Evolutionary conservation across 208 protist genomes (phyloP).

Genomic region (Trypanosoma lewisi): DNA sequence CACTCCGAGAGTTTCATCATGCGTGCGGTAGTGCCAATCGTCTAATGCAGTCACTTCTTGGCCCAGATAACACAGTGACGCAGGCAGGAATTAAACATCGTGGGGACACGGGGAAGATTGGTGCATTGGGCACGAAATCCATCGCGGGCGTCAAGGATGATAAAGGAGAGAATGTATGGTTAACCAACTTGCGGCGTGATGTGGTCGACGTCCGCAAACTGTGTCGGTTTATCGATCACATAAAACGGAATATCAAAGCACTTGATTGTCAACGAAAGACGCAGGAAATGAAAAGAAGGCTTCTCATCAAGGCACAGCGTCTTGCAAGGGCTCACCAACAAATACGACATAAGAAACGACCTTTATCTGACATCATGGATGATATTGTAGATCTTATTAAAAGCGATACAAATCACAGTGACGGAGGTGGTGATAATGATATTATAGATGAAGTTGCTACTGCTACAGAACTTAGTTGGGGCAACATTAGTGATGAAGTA

Average conservation of each 20-base stretch:
- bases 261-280: constrained; percentile 55
- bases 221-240: constrained; percentile 49
- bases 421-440: constrained; percentile 14
- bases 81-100: not conserved
- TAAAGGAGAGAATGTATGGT: constrained; percentile 9
- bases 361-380: constrained; percentile 44
- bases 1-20: constrained; percentile 38
- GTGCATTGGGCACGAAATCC: not conserved
- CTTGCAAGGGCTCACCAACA: constrained; percentile 38
- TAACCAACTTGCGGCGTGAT: constrained; percentile 30
- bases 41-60: constrained; percentile 23
- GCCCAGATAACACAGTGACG: not conserved
- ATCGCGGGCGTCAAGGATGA: constrained; percentile 1
- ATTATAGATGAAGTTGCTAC: constrained; percentile 21
- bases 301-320: constrained; percentile 53
- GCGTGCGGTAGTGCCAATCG: constrained; percentile 40
- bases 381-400: constrained; percentile 33
- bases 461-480: not conserved
- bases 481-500: constrained; percentile 10
- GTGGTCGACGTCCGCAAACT: constrained; percentile 57
- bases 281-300: constrained; percentile 23
- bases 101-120: too few species aligned
- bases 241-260: constrained; percentile 42
- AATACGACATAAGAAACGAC: constrained; percentile 11
- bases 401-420: not conserved